phyloP scores from a whole-genome alignment of 139 green algal genomes.

The Micractinium sp. region DNA sequence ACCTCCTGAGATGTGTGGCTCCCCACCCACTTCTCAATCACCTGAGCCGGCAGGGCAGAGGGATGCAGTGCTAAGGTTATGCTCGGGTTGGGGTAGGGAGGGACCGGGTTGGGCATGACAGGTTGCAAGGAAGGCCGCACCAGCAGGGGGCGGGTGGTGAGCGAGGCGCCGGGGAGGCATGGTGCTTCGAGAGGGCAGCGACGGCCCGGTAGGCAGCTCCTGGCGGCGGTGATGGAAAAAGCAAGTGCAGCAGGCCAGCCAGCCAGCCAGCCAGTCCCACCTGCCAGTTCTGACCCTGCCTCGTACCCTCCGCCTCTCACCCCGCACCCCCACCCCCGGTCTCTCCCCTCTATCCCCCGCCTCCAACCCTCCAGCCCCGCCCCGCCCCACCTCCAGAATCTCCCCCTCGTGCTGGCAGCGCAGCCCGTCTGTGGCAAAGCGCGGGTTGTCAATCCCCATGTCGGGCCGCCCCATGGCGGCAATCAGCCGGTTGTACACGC shows the following conservation, averaged over 20 bases:
- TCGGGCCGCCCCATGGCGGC: conserved; percentile 72
- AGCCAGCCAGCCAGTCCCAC: too few species aligned
- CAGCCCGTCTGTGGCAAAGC: conserved; percentile 67
- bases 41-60: conserved; percentile 22
- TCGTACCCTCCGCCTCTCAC: too few species aligned
- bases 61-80: background rate
- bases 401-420: conserved; percentile 54
- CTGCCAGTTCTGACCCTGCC: too few species aligned
- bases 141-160: background rate
- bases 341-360: too few species aligned
- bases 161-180: too few species aligned
- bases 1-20: conserved; percentile 54
- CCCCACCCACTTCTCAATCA: conserved; percentile 56
- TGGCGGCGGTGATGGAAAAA: too few species aligned
- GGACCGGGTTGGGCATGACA: background rate
- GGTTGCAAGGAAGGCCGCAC: background rate
- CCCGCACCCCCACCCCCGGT: too few species aligned
- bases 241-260: too few species aligned
- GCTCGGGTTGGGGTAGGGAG: too few species aligned
- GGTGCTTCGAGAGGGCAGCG: too few species aligned
- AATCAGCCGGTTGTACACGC: conserved; percentile 82
- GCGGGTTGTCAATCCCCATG: conserved; percentile 68
- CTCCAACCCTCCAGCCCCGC: background rate
- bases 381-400: conserved; percentile 44
- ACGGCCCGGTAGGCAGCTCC: too few species aligned